Conservation (phyloP, 805 yeast species). For the Lachancea sp. region DNA sequence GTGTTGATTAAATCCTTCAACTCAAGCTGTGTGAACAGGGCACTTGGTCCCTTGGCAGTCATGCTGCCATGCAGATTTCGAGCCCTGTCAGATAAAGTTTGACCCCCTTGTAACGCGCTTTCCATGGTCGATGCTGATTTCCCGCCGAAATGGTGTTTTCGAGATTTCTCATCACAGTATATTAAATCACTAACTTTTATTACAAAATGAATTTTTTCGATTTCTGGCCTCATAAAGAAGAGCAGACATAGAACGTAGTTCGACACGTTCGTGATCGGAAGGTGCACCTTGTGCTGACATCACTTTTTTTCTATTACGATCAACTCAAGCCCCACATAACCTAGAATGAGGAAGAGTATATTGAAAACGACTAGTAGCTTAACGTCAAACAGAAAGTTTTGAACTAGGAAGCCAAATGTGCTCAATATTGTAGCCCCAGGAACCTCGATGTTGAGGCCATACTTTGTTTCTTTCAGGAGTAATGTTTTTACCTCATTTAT, state of each 20-base stretch:
- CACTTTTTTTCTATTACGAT: conserved; percentile 72
- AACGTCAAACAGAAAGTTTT: conserved; percentile 65
- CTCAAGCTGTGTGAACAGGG: conserved; percentile 62
- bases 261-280: too few relatives aligned
- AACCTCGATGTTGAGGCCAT: conserved; percentile 88
- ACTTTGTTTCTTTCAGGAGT: conserved; percentile 78
- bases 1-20: conserved; percentile 45
- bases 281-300: background rate
- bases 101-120: conserved; percentile 1
- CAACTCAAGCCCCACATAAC: conserved; percentile 67
- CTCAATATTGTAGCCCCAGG: conserved; percentile 97
- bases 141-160: background rate
- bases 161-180: background rate
- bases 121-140: background rate
- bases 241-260: too few relatives aligned
- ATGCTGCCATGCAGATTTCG: conserved; percentile 55
- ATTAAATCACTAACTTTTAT: background rate
- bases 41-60: conserved; percentile 44
- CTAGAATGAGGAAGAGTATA: conserved; percentile 52
- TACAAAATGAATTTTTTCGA: background rate
- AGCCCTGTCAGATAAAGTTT: conserved; percentile 40
- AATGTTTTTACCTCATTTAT: conserved; percentile 90
- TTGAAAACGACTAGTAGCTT: conserved; percentile 53
- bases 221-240: background rate
- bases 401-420: conserved; percentile 88